Conservation (phyloP, 2,329 filamentous ascomycete genomes). For the Cytospora piceae region DNA sequence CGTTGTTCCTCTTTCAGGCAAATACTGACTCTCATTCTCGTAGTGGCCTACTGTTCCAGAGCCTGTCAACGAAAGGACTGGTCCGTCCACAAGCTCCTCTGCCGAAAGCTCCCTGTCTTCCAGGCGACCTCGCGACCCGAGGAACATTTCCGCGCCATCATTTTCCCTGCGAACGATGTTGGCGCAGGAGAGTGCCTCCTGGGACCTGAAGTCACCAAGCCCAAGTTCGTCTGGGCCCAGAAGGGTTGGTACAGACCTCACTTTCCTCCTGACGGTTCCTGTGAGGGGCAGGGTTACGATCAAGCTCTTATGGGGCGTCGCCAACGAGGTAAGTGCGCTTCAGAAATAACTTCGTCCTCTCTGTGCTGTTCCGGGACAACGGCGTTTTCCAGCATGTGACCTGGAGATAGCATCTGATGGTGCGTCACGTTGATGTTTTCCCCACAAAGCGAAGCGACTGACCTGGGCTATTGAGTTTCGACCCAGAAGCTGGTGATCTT, state of each 20-base stretch:
- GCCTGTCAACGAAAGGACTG: conserved; percentile 19
- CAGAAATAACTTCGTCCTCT: no score
- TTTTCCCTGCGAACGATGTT: conserved; percentile 12
- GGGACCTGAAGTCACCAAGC: not conserved
- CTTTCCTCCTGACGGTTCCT: not conserved
- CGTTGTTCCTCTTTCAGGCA: no score
- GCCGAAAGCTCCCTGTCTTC: not conserved
- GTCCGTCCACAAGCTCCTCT: conserved; percentile 20
- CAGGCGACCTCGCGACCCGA: not conserved
- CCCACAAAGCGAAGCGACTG: not conserved
- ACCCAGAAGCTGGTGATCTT: conserved; percentile 1
- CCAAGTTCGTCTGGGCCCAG: conserved; percentile 1
- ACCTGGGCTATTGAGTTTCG: not conserved
- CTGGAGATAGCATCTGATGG: not conserved
- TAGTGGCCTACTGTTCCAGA: conserved; percentile 23
- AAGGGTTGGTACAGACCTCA: no score
- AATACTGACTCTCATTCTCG: no score
- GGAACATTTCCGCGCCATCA: conserved; percentile 16
- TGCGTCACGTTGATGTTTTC: no score
- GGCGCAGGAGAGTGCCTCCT: not conserved
- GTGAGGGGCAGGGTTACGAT: not conserved
- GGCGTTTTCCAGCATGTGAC: no score
- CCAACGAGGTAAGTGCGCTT: not conserved
- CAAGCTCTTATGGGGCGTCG: not conserved
- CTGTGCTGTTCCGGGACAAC: no score